A percentile compares a stretch with the other conserved stretches of the same genome.
phyloP scores from a whole-genome alignment of 1,284 basidiomycete species.

The Apiotrichum mycotoxinovorans region DNA sequence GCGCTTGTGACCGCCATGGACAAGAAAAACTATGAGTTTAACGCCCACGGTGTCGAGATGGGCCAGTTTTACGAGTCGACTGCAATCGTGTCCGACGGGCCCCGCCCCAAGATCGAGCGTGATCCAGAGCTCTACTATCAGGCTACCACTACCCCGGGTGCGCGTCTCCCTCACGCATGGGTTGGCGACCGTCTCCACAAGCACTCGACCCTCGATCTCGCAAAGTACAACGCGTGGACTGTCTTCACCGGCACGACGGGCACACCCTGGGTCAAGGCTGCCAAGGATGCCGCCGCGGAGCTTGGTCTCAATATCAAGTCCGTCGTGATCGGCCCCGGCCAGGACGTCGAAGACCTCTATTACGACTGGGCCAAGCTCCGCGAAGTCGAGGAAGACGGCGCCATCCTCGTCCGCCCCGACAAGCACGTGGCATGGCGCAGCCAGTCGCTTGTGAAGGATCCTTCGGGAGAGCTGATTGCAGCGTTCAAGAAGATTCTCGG shows the following conservation, averaged over 20 bases:
- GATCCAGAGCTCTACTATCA: conserved; percentile 16
- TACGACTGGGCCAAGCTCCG: conserved; percentile 20
- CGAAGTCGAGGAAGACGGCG: conserved; percentile 19
- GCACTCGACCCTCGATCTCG: conserved; percentile 12
- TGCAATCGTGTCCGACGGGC: conserved; percentile 10
- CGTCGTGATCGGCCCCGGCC: conserved; percentile 12
- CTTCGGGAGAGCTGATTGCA: conserved; percentile 3
- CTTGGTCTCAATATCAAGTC: conserved; percentile 8
- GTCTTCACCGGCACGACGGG: conserved; percentile 13
- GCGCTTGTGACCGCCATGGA: conserved; percentile 16
- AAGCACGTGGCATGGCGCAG: conserved; percentile 19
- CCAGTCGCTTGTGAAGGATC: conserved; percentile 5
- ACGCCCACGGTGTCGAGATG: conserved; percentile 19
- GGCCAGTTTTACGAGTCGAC: conserved; percentile 18
- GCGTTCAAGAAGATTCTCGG: conserved; percentile 10
- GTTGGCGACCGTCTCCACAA: conserved; percentile 8
- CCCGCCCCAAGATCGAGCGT: conserved; percentile 6
- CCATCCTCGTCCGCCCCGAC: conserved; percentile 16
- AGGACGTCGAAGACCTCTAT: conserved; percentile 17
- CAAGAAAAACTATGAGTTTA: conserved; percentile 20
- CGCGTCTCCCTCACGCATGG: conserved; percentile 15
- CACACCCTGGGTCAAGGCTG: conserved; percentile 6
- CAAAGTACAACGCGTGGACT: conserved; percentile 12
- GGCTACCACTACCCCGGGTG: conserved; percentile 12
- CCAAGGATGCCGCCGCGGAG: background rate